Evolutionary conservation across 208 protist genomes (phyloP).

Genomic region (Trypanosoma brucei): DNA sequence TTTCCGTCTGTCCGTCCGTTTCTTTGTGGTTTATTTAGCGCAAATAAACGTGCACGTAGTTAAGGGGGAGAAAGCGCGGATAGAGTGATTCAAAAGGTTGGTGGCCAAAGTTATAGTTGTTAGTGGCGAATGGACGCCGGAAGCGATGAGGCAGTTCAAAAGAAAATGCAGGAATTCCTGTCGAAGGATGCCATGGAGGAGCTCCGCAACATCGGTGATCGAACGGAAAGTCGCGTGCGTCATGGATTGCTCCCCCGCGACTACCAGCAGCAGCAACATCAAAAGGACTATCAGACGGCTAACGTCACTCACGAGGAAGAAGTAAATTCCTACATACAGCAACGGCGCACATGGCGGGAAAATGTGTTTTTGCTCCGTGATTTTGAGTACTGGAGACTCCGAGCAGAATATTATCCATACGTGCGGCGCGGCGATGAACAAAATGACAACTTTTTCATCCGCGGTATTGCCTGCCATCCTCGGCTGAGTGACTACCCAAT

Average conservation of each 20-base stretch:
- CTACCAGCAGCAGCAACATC: constrained; percentile 18
- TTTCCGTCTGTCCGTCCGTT: too few relatives aligned
- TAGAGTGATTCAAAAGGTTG: too few relatives aligned
- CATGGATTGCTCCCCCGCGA: constrained; percentile 61
- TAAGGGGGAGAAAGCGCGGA: too few relatives aligned
- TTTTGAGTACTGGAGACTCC: constrained; percentile 77
- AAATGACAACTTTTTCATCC: constrained; percentile 78
- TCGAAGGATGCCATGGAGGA: constrained; percentile 57
- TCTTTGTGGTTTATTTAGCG: too few relatives aligned
- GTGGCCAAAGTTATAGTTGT: background rate
- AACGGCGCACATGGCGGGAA: constrained; percentile 54
- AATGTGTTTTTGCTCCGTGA: constrained; percentile 52
- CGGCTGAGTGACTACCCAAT: constrained; percentile 81
- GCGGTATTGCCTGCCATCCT: constrained; percentile 70
- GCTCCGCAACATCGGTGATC: constrained; percentile 32
- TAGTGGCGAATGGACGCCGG: constrained; percentile 8
- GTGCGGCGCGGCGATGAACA: constrained; percentile 50
- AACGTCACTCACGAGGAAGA: constrained; percentile 54
- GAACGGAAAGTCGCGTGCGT: constrained; percentile 34
- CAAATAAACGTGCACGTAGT: too few relatives aligned
- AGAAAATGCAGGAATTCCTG: constrained; percentile 52
- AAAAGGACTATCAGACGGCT: constrained; percentile 25
- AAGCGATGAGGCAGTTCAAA: constrained; percentile 14
- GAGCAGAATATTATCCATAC: constrained; percentile 79
- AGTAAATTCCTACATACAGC: constrained; percentile 56